Evolutionary conservation across 2,329 filamentous ascomycete species (phyloP).

Genomic region (Arthroderma uncinatum): DNA sequence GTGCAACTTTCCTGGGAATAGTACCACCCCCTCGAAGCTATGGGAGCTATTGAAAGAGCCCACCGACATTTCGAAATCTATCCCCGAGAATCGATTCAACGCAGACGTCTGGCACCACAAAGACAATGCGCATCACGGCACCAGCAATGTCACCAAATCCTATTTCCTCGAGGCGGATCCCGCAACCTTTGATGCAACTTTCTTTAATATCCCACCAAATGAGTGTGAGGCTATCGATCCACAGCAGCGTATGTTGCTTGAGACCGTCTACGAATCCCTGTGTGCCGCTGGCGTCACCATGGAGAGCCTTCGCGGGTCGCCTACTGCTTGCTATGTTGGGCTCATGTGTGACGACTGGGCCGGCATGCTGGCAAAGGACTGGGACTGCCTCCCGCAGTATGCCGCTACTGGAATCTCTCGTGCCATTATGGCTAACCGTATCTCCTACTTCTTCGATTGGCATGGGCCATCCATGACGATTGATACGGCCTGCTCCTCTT

Average conservation of each 20-base stretch:
- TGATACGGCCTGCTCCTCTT: background rate
- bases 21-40: slow-evolving; percentile 23
- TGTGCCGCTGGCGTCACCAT: slow-evolving; percentile 21
- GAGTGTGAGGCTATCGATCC: slow-evolving; percentile 25
- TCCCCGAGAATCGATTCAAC: slow-evolving; percentile 17
- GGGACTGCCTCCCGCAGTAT: slow-evolving; percentile 16
- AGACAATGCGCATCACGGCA: slow-evolving; percentile 10
- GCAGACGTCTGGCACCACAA: slow-evolving; percentile 15
- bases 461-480: too few relatives aligned
- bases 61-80: slow-evolving; percentile 6
- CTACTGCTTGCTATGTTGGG: slow-evolving; percentile 27
- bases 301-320: slow-evolving; percentile 21
- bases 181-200: slow-evolving; percentile 23
- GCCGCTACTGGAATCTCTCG: slow-evolving; percentile 22
- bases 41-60: slow-evolving; percentile 24
- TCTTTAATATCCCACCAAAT: slow-evolving; percentile 21
- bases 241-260: slow-evolving; percentile 23
- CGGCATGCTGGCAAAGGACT: slow-evolving; percentile 17
- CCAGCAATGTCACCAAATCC: slow-evolving; percentile 11
- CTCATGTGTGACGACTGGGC: slow-evolving; percentile 24
- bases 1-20: slow-evolving; percentile 27
- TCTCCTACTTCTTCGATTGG: slow-evolving; percentile 37
- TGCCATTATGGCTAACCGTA: slow-evolving; percentile 31
- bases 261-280: slow-evolving; percentile 22
- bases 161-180: slow-evolving; percentile 20